phyloP scores from a whole-genome alignment of 106 monocot species.

The Dioscorea dumetorum region DNA sequence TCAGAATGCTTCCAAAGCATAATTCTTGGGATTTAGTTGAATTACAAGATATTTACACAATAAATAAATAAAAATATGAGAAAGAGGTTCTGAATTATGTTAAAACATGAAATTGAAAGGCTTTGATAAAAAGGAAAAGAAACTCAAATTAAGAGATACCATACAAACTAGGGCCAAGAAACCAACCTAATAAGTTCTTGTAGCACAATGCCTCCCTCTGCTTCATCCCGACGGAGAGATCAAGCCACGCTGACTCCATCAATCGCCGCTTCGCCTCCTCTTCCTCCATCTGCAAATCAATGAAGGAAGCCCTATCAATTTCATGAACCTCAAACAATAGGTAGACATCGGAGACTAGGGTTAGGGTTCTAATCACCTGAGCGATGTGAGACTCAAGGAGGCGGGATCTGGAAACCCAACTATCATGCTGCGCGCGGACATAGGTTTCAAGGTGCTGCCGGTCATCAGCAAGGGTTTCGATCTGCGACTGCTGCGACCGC shows the following conservation, averaged over 20 bases:
- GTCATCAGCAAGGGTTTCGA: slow-evolving; percentile 42
- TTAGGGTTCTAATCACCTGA: slow-evolving; percentile 26
- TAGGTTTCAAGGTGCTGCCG: slow-evolving; percentile 33
- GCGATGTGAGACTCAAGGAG: slow-evolving; percentile 37
- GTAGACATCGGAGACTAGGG: neutral
- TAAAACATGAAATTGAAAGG: neutral
- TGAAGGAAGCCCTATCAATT: neutral
- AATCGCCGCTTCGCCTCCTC: slow-evolving; percentile 18
- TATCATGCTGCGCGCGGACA: slow-evolving; percentile 30
- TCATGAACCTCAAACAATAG: neutral
- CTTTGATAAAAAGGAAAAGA: neutral
- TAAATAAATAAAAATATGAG: too few relatives aligned
- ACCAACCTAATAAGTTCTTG: slow-evolving; percentile 55
- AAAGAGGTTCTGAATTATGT: neutral
- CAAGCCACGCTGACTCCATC: slow-evolving; percentile 28
- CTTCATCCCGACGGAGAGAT: slow-evolving; percentile 27
- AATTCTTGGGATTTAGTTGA: too few relatives aligned
- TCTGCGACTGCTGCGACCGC: slow-evolving; percentile 29
- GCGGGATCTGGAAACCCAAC: slow-evolving; percentile 13
- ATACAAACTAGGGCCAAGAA: neutral
- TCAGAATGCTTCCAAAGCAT: slow-evolving; percentile 2
- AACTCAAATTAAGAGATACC: neutral
- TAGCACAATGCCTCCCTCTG: slow-evolving; percentile 27
- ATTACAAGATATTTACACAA: too few relatives aligned
- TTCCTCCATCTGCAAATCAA: slow-evolving; percentile 26